Evolutionary conservation across 2,329 filamentous ascomycete genomes (phyloP).

Genomic region (Mollisiaceae sp.): DNA sequence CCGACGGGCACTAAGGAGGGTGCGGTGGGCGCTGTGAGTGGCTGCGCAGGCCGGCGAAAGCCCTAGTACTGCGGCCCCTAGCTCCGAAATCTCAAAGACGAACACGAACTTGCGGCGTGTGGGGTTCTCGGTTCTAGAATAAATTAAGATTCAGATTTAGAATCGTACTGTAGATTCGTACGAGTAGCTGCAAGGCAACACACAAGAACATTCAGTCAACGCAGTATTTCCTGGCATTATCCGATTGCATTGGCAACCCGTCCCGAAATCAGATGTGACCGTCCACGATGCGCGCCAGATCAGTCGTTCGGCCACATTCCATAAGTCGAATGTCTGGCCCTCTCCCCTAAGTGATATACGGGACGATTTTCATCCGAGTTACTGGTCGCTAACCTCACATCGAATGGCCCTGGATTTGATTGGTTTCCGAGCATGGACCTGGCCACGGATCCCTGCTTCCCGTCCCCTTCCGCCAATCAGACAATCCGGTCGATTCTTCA

Average conservation of each 20-base stretch:
- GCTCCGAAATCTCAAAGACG: neutral
- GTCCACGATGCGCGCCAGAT: neutral
- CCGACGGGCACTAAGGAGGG: neutral
- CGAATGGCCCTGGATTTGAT: neutral
- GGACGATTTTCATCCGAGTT: neutral
- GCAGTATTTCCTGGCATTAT: too few relatives aligned
- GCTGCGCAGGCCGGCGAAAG: neutral
- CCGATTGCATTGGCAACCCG: too few relatives aligned
- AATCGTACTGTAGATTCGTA: too few relatives aligned
- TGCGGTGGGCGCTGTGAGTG: neutral
- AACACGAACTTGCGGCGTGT: neutral
- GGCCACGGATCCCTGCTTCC: neutral
- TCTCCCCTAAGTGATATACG: neutral
- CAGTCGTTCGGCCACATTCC: neutral
- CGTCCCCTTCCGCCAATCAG: neutral
- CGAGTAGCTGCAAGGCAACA: too few relatives aligned
- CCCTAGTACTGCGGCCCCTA: too few relatives aligned
- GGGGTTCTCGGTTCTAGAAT: neutral
- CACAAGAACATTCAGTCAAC: too few relatives aligned
- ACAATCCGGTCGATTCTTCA: too few relatives aligned
- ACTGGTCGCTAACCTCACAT: neutral
- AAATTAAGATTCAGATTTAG: neutral
- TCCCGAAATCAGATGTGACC: neutral
- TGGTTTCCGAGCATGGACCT: neutral
- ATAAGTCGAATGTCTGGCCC: neutral